Conservation (phyloP, 768 basidiomycete species). For the Naganishia vaughanmartiniae region DNA sequence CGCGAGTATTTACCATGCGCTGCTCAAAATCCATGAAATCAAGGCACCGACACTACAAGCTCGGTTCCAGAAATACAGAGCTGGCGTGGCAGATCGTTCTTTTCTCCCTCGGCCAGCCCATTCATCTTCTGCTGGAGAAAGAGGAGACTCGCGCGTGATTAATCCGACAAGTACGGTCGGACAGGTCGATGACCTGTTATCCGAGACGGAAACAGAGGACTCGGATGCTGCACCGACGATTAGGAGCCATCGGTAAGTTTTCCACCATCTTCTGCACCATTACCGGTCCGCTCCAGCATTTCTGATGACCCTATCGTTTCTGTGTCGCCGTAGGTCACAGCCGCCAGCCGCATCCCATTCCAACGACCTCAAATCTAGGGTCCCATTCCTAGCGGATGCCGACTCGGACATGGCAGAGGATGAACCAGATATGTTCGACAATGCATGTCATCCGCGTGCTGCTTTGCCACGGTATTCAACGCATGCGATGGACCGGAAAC, state of each 20-base stretch:
- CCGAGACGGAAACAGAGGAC: conserved; percentile 6
- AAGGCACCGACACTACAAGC: conserved; percentile 27
- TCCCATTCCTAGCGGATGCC: conserved; percentile 20
- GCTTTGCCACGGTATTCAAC: conserved; percentile 11
- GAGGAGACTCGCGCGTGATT: neutral
- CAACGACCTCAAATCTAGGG: conserved; percentile 12
- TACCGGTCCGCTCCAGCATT: neutral
- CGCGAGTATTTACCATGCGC: conserved; percentile 25
- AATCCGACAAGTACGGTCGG: conserved; percentile 10
- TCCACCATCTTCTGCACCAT: neutral
- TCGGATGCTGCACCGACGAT: conserved; percentile 2
- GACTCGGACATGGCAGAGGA: conserved; percentile 22
- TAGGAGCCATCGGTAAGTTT: neutral
- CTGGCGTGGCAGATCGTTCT: neutral
- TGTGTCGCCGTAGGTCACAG: neutral
- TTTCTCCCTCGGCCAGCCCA: too few relatives aligned
- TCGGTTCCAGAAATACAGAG: conserved; percentile 18
- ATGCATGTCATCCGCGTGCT: too few relatives aligned
- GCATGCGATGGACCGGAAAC: neutral
- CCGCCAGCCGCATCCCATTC: conserved; percentile 1
- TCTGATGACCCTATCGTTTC: neutral
- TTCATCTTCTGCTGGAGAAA: neutral
- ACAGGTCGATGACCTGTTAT: conserved; percentile 10
- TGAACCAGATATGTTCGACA: neutral
- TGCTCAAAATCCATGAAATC: conserved; percentile 33